phyloP scores from a whole-genome alignment of 225 moss, liverwort and hornwort species.

The Sphagnum contortum region DNA sequence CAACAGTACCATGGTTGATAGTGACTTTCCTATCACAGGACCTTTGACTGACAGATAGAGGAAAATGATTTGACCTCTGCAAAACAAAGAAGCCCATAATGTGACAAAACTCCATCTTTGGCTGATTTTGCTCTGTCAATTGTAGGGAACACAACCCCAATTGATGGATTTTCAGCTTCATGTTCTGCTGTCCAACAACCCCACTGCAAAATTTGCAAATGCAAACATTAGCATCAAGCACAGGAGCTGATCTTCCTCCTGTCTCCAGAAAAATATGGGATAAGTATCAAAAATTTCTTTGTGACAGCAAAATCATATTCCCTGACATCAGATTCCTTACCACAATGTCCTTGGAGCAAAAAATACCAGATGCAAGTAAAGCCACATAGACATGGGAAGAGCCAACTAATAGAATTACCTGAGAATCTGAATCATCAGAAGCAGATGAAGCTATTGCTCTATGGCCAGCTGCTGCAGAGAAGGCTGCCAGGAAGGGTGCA shows the following conservation, averaged over 20 bases:
- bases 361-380: no score
- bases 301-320: no score
- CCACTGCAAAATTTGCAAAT: slow-evolving; percentile 17
- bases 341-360: no score
- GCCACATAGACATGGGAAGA: no score
- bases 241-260: not conserved
- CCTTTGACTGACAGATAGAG: no score
- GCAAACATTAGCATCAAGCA: not conserved
- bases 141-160: slow-evolving; percentile 42
- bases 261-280: no score
- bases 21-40: no score
- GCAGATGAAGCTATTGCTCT: slow-evolving; percentile 9
- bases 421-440: slow-evolving; percentile 34
- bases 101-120: slow-evolving; percentile 21
- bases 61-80: slow-evolving; percentile 15
- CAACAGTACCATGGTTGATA: no score
- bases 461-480: slow-evolving; percentile 37
- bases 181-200: slow-evolving; percentile 37
- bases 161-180: slow-evolving; percentile 31
- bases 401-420: slow-evolving; percentile 12
- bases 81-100: slow-evolving; percentile 27
- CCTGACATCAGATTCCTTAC: no score
- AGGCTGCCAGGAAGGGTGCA: slow-evolving; percentile 38
- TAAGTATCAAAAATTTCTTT: no score
- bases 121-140: slow-evolving; percentile 26